Evolutionary conservation across 139 green algal genomes (phyloP), one percentile per base, ranked within the genome.

Genomic region (Dunaliella primolecta): DNA sequence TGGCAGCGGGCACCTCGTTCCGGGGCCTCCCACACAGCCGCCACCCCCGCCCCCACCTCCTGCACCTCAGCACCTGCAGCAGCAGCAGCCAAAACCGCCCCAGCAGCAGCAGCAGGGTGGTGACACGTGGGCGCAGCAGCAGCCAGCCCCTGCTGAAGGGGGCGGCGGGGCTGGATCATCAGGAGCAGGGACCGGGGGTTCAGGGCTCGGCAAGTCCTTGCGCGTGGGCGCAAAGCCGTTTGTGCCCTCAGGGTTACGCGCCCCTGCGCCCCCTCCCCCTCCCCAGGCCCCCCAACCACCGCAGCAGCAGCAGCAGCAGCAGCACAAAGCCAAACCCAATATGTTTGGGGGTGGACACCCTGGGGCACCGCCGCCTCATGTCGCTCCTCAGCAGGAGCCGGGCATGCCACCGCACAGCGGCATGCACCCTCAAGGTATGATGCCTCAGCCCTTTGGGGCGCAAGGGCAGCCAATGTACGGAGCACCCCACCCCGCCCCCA

Each of bases 261-360:
- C 31, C 75, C 34, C 84, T 83, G 80, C 87, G 79, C 36, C 36
- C 36, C 71, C 71, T 74, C 70, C 84, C 81, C 46, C 64, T n/a
- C 20, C 56, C 80, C 75, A 29, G 71, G 31, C 29, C 36, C 30
- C 2, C 15, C 79, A 36, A 3, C 33, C 37, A 2, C 79, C 38
- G 37, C 84, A 85, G 80, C 87, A 82, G 37, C 36, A 46, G 36
- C 71, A 82, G 71, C 84, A 88, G 80, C 64, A 78, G 70, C 64
- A 84, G 85, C 36, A 83, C 31, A 29, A 38, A 29, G 23, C 15
- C 79, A 70, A n/a, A 56, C 56, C 46, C 31, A 34, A 34, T 72
- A 15, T 29, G 20, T 21, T 29, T 72, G 20, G 21, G 56, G 56
- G 56, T 21, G 20, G 27, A 77, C 71, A 2, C 71, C 71, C 21